Evolutionary conservation across 352 stramenopile species (phyloP).

Genomic region (Lagenidium giganteum): DNA sequence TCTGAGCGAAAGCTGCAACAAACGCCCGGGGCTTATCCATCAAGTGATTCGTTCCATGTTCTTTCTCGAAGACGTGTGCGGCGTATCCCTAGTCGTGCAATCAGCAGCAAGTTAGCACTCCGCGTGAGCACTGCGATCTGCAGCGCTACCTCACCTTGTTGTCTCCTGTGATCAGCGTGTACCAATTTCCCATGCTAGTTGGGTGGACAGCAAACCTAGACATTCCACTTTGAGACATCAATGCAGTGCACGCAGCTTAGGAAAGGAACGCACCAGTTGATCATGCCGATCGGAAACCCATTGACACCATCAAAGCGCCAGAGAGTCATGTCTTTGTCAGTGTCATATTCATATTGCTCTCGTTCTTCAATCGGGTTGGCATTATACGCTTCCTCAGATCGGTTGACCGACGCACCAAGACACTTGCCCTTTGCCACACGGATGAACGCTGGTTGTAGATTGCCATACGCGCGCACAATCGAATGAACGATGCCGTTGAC

Average conservation of each 20-base stretch:
- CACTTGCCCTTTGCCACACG: conserved; percentile 54
- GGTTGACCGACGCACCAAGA: conserved; percentile 84
- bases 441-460: conserved; percentile 65
- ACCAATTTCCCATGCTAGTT: conserved; percentile 92
- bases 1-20: conserved; percentile 90
- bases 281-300: conserved; percentile 81
- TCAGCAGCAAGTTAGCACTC: background rate
- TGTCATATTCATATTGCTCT: conserved; percentile 73
- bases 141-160: too few relatives aligned
- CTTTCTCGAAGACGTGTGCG: conserved; percentile 83
- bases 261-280: conserved; percentile 71
- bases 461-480: conserved; percentile 70
- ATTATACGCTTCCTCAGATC: conserved; percentile 85
- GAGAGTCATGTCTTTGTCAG: conserved; percentile 91
- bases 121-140: too few relatives aligned
- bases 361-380: conserved; percentile 85
- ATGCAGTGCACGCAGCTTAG: background rate
- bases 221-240: background rate
- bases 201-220: conserved; percentile 89
- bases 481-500: conserved; percentile 85
- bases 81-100: conserved; percentile 83
- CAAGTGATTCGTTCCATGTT: conserved; percentile 73
- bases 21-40: conserved; percentile 83
- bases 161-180: conserved; percentile 91
- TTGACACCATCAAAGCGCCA: conserved; percentile 83